Percentiles rank a stretch among this genome's conserved stretches.
These are phyloP conservation scores for Ogataea sp. DNA, from an alignment of 805 yeast genomes.

Conservation along the genomic window DNA sequence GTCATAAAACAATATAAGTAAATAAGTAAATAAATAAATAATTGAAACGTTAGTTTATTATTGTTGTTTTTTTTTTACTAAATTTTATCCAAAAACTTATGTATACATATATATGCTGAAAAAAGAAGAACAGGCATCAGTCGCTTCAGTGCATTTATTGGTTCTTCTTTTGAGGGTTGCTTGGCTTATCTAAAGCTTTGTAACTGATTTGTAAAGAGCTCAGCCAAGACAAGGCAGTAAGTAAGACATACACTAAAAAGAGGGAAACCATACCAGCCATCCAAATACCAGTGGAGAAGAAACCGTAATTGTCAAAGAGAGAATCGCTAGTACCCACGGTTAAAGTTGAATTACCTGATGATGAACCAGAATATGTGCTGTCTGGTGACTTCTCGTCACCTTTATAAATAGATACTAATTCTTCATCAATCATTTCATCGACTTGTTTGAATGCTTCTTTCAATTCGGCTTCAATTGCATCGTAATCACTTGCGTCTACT, in stretches of 20 bases:
- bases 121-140: neutral
- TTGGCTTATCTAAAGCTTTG: slow-evolving; percentile 70
- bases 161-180: slow-evolving; percentile 41
- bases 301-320: slow-evolving; percentile 57
- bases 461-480: slow-evolving; percentile 18
- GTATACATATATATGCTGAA: neutral
- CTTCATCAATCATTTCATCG: slow-evolving; percentile 18
- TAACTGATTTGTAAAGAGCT: slow-evolving; percentile 67
- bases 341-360: neutral
- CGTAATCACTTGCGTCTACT: slow-evolving; percentile 18
- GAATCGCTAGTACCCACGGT: slow-evolving; percentile 22
- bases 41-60: too few relatives aligned
- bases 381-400: slow-evolving; percentile 2
- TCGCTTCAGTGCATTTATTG: slow-evolving; percentile 21
- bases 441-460: slow-evolving; percentile 23
- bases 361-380: neutral
- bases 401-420: slow-evolving; percentile 14
- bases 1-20: too few relatives aligned
- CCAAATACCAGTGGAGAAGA: slow-evolving; percentile 75
- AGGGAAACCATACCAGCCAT: slow-evolving; percentile 63
- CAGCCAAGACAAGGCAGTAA: slow-evolving; percentile 65
- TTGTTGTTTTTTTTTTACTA: neutral
- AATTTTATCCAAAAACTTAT: neutral
- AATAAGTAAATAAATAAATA: too few relatives aligned
- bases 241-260: slow-evolving; percentile 47